Conservation (phyloP, 495 filamentous ascomycete genomes). For the Xylaria longipes region DNA sequence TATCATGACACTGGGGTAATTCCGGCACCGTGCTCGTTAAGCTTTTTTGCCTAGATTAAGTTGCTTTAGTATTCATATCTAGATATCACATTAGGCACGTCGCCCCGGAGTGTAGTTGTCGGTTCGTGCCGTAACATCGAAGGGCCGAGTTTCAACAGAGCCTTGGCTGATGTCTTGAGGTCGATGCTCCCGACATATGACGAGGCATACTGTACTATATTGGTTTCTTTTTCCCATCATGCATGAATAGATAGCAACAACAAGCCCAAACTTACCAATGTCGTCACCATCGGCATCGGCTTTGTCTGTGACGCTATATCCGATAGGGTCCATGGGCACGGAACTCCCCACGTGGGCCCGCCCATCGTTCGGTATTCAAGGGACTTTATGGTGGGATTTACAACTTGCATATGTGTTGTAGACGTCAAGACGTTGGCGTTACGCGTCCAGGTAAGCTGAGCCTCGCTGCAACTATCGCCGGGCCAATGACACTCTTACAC, state of each 20-base stretch:
- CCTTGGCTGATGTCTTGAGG: neutral
- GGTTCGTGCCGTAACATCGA: neutral
- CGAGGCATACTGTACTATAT: conserved; percentile 4
- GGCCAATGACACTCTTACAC: conserved; percentile 13
- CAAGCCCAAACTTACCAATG: neutral
- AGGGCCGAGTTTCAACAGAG: conserved; percentile 5
- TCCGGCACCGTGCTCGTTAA: neutral
- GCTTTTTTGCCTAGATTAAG: conserved; percentile 5
- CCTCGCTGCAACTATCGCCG: neutral
- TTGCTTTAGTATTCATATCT: neutral
- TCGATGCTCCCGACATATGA: neutral
- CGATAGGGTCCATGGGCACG: conserved; percentile 2
- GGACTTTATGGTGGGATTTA: neutral
- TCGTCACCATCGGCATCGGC: neutral
- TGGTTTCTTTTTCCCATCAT: neutral
- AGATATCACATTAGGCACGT: neutral
- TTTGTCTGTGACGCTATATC: neutral
- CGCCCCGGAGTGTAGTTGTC: neutral
- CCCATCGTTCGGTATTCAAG: neutral
- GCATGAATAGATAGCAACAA: neutral
- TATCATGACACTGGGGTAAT: neutral
- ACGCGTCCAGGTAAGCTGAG: conserved; percentile 19
- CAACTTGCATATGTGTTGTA: neutral
- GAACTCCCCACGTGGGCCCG: conserved; percentile 12
- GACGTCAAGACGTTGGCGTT: conserved; percentile 1